Evolutionary conservation across 2,329 filamentous ascomycete genomes (phyloP), one percentile per base, ranked within the genome.

Genomic region (Aspergillus viridinutans): DNA sequence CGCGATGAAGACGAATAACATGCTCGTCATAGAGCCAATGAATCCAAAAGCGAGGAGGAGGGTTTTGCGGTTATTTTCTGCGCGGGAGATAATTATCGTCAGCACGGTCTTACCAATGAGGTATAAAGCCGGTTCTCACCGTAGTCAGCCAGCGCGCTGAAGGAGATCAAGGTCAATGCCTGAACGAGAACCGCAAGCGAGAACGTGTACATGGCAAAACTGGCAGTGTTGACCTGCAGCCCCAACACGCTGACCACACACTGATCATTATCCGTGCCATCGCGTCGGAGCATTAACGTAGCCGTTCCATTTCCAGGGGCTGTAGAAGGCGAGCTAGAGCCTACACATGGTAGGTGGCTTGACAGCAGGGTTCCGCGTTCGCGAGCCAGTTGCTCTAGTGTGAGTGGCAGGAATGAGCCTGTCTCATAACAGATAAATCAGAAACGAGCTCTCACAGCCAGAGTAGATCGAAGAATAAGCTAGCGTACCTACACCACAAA

Each of bases 391-490:
- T 92, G 91, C 73, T 97, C 92, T 59, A 97, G 83, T 3, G 92
- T 88, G 61, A 97, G 92, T 12, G 92, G 92, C 58, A 97, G 90
- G 74, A 97, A 97, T 32, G 90, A 93, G 50, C 88, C 90, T 91
- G 50, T 53, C 50, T 29, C 25, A 21, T 57, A 12, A 17, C 23
- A 23, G 10, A 47, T 6, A 3, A 29, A 49, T 14, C 45, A 10
- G 14, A 23, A 50, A 29, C 29, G 25, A 3, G 10, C 21, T 28
- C 40, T 6, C 12, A 17, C 25, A 12, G 20, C 9, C 7, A 21
- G 12, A 47, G 51, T 4, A 40, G 14, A n/a, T 49, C 12, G 17
- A 9, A 14, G 43, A 8, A 21, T 28, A 43, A 51, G 32, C 6
- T 17, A 38, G 64, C 69, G 53, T 60, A 72, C 91, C 85, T 58